Conservation (phyloP, 208 protist species). For the Tritrichomonas musculus region DNA sequence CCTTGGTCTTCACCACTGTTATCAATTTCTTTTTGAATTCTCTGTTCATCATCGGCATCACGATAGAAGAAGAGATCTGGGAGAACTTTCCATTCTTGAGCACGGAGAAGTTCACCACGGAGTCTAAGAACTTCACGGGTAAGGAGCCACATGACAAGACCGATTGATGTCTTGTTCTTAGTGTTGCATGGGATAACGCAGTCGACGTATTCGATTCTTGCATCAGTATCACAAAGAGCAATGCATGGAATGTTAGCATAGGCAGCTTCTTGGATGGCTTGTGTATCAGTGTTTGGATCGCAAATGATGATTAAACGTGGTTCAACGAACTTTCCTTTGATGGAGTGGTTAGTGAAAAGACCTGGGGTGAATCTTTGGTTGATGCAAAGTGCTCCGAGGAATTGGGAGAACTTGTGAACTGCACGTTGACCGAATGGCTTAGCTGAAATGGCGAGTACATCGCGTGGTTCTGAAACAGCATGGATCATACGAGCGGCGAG, state of each 20-base stretch:
- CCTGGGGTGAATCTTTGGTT: conserved; percentile 89
- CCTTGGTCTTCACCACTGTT: neutral
- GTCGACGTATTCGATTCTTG: conserved; percentile 86
- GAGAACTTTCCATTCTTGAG: conserved; percentile 89
- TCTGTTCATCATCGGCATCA: conserved; percentile 49
- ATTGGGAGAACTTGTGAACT: conserved; percentile 87
- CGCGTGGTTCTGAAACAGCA: conserved; percentile 92
- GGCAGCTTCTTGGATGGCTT: conserved; percentile 84
- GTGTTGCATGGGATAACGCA: conserved; percentile 62
- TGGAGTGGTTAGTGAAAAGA: conserved; percentile 88
- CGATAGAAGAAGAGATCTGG: conserved; percentile 98
- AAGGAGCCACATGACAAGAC: conserved; percentile 97
- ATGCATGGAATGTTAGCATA: conserved; percentile 98
- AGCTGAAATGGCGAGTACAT: conserved; percentile 86
- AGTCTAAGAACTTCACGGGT: conserved; percentile 91
- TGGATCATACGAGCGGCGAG: conserved; percentile 93
- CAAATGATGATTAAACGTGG: conserved; percentile 92
- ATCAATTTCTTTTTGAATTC: neutral
- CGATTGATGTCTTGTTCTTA: conserved; percentile 77
- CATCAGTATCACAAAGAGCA: conserved; percentile 95
- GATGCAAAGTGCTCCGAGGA: conserved; percentile 75
- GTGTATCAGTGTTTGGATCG: conserved; percentile 86
- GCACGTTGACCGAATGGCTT: conserved; percentile 52
- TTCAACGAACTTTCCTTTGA: conserved; percentile 92
- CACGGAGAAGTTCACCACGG: conserved; percentile 74